Evolutionary conservation across 306 rosid species (phyloP).

Genomic region (Trifolium subterraneum): DNA sequence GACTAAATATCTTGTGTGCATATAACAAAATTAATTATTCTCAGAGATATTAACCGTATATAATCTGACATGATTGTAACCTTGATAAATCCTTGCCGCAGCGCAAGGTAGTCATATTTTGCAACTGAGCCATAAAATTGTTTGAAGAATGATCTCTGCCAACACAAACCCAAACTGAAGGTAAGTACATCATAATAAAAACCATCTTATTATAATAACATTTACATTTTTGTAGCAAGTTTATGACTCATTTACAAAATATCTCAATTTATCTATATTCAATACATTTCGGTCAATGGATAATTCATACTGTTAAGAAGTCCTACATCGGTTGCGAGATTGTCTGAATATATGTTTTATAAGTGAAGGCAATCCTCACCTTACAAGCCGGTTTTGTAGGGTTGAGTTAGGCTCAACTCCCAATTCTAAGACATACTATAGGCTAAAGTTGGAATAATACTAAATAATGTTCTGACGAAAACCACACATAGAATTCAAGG

Average conservation of each 20-base stretch:
- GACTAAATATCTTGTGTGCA: neutral
- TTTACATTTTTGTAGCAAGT: neutral
- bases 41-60: neutral
- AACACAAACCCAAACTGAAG: conserved; percentile 33
- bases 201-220: neutral
- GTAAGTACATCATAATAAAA: conserved; percentile 6
- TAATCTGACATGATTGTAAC: conserved; percentile 41
- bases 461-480: neutral
- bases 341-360: no score
- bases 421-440: neutral
- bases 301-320: neutral
- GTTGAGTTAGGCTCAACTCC: no score
- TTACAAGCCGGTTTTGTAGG: no score
- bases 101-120: conserved; percentile 69
- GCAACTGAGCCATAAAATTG: conserved; percentile 82
- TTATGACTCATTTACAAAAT: neutral
- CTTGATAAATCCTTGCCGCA: conserved; percentile 85
- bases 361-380: no score
- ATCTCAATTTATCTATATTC: conserved; percentile 6
- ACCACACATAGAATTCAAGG: neutral
- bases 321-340: no score
- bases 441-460: conserved; percentile 20
- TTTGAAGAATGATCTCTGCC: conserved; percentile 79
- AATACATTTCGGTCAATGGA: conserved; percentile 17
- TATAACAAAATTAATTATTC: conserved; percentile 15